phyloP scores from a whole-genome alignment of 768 basidiomycete species.

The Brasilioporus rufonigricans region DNA sequence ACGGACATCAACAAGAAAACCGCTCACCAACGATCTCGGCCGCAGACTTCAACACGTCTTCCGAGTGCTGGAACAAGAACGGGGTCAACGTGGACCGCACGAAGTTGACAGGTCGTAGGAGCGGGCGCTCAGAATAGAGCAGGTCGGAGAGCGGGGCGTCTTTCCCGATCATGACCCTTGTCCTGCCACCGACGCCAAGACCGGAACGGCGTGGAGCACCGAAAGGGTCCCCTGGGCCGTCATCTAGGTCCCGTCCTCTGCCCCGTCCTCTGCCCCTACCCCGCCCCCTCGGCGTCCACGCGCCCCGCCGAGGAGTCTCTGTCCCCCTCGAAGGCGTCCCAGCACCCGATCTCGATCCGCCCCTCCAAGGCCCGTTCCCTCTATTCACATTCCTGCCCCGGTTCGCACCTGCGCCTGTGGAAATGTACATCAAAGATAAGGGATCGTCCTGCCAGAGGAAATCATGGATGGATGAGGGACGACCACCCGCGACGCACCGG shows the following conservation, averaged over 20 bases:
- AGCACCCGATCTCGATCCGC: slow-evolving; percentile 10
- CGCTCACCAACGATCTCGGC: slow-evolving; percentile 47
- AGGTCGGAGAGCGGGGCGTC: slow-evolving; percentile 54
- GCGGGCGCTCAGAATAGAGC: slow-evolving; percentile 56
- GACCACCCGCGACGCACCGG: slow-evolving; percentile 17
- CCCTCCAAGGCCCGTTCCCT: slow-evolving; percentile 3
- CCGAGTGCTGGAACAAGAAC: slow-evolving; percentile 51
- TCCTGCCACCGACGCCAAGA: slow-evolving; percentile 1
- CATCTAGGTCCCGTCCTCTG: not conserved
- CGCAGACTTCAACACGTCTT: slow-evolving; percentile 59
- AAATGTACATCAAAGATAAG: no score
- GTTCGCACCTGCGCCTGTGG: not conserved
- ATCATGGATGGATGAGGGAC: not conserved
- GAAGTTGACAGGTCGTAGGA: slow-evolving; percentile 66
- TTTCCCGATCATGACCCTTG: slow-evolving; percentile 8
- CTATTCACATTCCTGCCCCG: not conserved
- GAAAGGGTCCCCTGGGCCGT: not conserved
- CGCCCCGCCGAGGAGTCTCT: slow-evolving; percentile 11
- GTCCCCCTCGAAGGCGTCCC: slow-evolving; percentile 15
- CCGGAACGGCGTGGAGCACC: not conserved
- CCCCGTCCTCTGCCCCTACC: slow-evolving; percentile 25
- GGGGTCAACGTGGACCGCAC: slow-evolving; percentile 56
- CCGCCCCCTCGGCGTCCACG: slow-evolving; percentile 14
- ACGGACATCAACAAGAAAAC: not conserved
- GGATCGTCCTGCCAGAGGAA: not conserved